Evolutionary conservation across 768 basidiomycete genomes (phyloP).

Genomic region (Trametes gibbosa): DNA sequence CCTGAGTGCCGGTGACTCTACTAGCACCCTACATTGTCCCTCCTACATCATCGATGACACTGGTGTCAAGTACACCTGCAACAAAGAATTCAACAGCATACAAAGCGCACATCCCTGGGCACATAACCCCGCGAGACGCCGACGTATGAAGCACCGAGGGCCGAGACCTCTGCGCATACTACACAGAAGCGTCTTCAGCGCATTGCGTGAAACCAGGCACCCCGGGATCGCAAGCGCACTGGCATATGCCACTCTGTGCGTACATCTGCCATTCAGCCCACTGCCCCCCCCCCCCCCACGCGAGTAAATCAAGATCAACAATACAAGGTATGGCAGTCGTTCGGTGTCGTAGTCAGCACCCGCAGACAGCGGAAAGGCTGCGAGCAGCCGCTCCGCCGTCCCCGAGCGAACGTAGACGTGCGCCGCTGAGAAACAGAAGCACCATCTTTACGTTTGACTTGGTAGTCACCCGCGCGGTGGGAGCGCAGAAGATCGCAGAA

Average conservation of each 20-base stretch:
- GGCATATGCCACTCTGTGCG: background rate
- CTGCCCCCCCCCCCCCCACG: background rate
- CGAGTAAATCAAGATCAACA: background rate
- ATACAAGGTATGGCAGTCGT: background rate
- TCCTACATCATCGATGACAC: background rate
- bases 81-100: background rate
- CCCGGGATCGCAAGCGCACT: background rate
- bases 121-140: background rate
- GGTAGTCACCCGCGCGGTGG: background rate
- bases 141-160: background rate
- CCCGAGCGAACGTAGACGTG: background rate
- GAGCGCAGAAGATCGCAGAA: background rate
- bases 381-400: background rate
- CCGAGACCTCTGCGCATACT: background rate
- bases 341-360: background rate
- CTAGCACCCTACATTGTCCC: background rate
- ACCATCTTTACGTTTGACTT: slow-evolving; percentile 7
- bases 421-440: slow-evolving; percentile 13
- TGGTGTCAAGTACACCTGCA: slow-evolving; percentile 1
- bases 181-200: background rate
- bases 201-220: background rate
- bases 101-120: background rate
- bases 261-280: background rate
- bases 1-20: background rate
- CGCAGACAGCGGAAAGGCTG: slow-evolving; percentile 2